Evolutionary conservation across 1,139 yeast species (phyloP).

Genomic region (Saccharomyces hybrid): DNA sequence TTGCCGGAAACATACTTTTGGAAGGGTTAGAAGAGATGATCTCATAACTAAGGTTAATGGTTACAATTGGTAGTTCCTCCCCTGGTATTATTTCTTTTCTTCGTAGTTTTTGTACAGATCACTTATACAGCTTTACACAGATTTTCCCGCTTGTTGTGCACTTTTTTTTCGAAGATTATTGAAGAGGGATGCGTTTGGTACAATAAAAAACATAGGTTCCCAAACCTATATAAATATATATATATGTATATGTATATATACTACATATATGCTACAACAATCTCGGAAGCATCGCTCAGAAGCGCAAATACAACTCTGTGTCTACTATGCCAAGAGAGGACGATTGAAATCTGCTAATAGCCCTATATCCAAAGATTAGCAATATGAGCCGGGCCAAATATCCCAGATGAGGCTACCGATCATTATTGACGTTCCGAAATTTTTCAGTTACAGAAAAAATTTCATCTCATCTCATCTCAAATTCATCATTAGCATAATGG

Average conservation of each 20-base stretch:
- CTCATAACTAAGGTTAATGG: background rate
- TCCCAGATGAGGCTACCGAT: background rate
- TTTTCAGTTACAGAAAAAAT: conserved; percentile 9
- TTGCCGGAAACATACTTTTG: conserved; percentile 11
- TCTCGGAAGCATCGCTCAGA: background rate
- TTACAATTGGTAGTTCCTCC: background rate
- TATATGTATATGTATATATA: background rate
- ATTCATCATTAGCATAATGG: background rate
- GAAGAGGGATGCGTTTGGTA: background rate
- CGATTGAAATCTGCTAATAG: too few relatives aligned
- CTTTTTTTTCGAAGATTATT: background rate
- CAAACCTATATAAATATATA: background rate
- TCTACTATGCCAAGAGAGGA: background rate
- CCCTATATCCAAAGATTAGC: too few relatives aligned
- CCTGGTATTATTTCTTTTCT: background rate
- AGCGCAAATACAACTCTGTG: too few relatives aligned
- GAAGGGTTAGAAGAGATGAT: conserved; percentile 7
- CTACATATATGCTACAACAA: background rate
- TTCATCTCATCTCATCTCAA: conserved; percentile 18
- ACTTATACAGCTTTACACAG: background rate
- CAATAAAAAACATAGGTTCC: background rate
- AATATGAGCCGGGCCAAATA: background rate
- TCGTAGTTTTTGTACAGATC: background rate
- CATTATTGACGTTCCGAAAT: background rate
- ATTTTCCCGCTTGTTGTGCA: background rate